Percentiles rank a stretch among this genome's conserved stretches.
Evolutionary conservation across 768 basidiomycete species (phyloP).

Genomic region (Saitozyma podzolica): DNA sequence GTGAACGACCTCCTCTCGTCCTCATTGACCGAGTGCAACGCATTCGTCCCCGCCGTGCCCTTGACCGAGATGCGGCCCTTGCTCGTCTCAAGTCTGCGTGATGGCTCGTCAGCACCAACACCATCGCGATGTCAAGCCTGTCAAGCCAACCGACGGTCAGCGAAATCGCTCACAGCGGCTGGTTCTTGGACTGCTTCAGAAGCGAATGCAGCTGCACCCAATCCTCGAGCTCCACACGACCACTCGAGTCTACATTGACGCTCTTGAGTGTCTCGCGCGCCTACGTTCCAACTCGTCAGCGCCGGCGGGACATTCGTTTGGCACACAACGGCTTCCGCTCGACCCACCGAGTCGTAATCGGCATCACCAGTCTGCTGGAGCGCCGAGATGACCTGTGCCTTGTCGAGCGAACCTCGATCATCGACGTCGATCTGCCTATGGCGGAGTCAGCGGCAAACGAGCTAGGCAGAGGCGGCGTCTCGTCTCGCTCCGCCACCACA

Average conservation of each 20-base stretch:
- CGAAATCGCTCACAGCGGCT: conserved; percentile 27
- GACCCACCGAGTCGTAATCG: conserved; percentile 68
- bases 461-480: no score
- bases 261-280: conserved; percentile 77
- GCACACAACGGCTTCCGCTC: not conserved
- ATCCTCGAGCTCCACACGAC: conserved; percentile 94
- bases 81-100: conserved; percentile 41
- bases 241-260: conserved; percentile 90
- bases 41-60: conserved; percentile 84
- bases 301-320: not conserved
- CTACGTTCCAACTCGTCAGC: conserved; percentile 41
- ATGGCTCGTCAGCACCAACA: not conserved
- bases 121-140: no score
- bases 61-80: conserved; percentile 87
- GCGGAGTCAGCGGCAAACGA: conserved; percentile 1
- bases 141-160: not conserved
- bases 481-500: conserved; percentile 5
- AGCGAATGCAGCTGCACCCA: conserved; percentile 80
- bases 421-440: conserved; percentile 51
- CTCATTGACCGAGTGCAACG: conserved; percentile 95
- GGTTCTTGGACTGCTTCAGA: conserved; percentile 30
- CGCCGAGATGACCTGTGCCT: conserved; percentile 73
- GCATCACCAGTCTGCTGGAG: conserved; percentile 74
- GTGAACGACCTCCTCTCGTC: conserved; percentile 94
- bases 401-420: conserved; percentile 55